Evolutionary conservation across 2,329 filamentous ascomycete species (phyloP), one percentile per base, ranked within the genome.

Genomic region (Cladosporium phlei): DNA sequence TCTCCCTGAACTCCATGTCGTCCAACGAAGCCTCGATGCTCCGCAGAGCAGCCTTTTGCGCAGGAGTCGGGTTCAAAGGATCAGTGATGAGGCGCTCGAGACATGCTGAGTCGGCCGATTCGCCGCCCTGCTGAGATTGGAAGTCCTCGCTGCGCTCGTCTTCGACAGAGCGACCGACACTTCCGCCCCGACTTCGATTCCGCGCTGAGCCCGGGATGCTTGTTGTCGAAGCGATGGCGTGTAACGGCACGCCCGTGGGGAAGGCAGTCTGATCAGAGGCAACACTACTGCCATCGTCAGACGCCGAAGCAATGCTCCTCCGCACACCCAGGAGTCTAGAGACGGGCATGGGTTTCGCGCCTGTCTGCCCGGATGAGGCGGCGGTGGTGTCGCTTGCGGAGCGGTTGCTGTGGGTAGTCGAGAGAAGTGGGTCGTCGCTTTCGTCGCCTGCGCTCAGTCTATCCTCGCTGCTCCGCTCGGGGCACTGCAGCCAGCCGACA

Each of bases 401-500:
- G 12, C n/a, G 12, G 5, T 17, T 10, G 21, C 35, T 38, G 5
- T 21, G 22, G n/a, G n/a, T 12, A 21, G 17, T 28, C n/a, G n/a
- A n/a, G n/a, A n/a, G n/a, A n/a, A n/a, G n/a, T n/a, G n/a, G n/a
- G 17, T 47, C 20, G 17, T 47, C 34, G 1, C 22, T 25, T 3
- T 33, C 34, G 9, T 32, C 27, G n/a, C 38, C 46, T n/a, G n/a
- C n/a, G n/a, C n/a, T n/a, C n/a, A n/a, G n/a, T n/a, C n/a, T n/a
- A n/a, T n/a, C n/a, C n/a, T n/a, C n/a, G n/a, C n/a, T n/a, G n/a
- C n/a, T n/a, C n/a, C n/a, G n/a, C n/a, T n/a, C n/a, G n/a, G n/a
- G n/a, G n/a, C n/a, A n/a, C 10, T 55, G 56, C 33, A 97, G 81
- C 74, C 93, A 95, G 10, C 85, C 88, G 65, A 94, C 96, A 1